Base-by-base conservation (phyloP, 1,284 basidiomycete species). In the Puccinia brachypodii region DNA sequence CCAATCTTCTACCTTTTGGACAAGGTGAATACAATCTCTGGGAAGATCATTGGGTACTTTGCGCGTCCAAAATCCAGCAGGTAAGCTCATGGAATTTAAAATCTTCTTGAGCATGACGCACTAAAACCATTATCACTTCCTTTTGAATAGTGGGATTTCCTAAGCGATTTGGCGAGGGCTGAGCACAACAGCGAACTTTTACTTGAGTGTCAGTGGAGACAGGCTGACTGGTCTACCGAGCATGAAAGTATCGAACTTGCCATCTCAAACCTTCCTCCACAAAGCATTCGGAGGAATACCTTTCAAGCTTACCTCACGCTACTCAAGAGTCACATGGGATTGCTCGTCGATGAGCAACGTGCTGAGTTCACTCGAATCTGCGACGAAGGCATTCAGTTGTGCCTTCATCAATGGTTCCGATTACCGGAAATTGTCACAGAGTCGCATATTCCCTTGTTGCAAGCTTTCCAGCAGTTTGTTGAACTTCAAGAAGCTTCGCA, bases 1-100 rank as follows among this genome's bases (percentile, higher is more conserved):
- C 91, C 14, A 94, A 94, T 4, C 88, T 90, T 16, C 91, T 98
- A 69, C 92, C 95, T 0, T 99, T 97, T 88, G 93, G 93, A 47
- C 97, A 99, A 87, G 90, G 93, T 7, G 97, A 99, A 87, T 99
- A 97, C 87, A 95, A 94, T 85, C 89, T 99, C 25, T 99, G 97
- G 97, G 97, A 99, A 87, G 98, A 99, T 86, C 97, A 99, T 87
- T 99, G 98, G 97, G 94, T 99, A 83, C 88, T 97, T 22, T 91
- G 96, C 3, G 93, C 95, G 0, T 94, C 97, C 87, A 99, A 99
- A 88, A 89, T 99, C 36, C 97, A 99, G 86, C 93, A 86, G 82
- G 85, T 85, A 60, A 64, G 85, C 71, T 62, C 19, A 22, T 19
- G 22, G 13, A 60, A 42, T 58, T 69, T 36, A 9, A 38, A 42